Evolutionary conservation across 2,329 filamentous ascomycete species (phyloP).

Genomic region (Fusarium metavorans): DNA sequence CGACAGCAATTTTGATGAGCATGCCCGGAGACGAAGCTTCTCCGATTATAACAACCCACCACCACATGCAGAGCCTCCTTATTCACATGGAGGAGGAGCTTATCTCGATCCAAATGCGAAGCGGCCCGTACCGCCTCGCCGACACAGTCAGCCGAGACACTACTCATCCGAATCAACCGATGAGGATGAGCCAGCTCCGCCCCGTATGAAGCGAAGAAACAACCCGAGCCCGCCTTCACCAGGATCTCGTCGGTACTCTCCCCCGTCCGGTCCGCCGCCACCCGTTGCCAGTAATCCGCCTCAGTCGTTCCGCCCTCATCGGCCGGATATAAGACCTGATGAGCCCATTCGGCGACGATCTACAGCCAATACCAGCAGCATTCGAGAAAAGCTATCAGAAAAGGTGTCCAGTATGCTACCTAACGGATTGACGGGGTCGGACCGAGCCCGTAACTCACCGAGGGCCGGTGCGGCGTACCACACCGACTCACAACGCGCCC

Average conservation of each 20-base stretch:
- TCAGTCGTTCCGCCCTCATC: conserved; percentile 48
- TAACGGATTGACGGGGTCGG: conserved; percentile 46
- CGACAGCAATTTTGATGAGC: conserved; percentile 55
- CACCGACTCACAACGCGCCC: conserved; percentile 46
- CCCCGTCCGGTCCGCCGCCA: conserved; percentile 45
- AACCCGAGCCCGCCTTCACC: conserved; percentile 44
- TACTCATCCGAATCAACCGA: conserved; percentile 57
- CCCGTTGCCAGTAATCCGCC: conserved; percentile 42
- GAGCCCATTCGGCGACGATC: conserved; percentile 51
- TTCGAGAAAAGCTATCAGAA: conserved; percentile 59
- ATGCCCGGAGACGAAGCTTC: conserved; percentile 62
- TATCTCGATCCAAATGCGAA: conserved; percentile 52
- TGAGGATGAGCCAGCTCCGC: conserved; percentile 49
- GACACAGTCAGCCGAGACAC: conserved; percentile 64
- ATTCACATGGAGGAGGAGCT: conserved; percentile 41
- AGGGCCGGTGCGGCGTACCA: conserved; percentile 50
- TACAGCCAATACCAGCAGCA: conserved; percentile 53
- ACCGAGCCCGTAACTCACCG: conserved; percentile 53
- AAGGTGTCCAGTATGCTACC: conserved; percentile 59
- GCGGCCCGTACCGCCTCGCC: conserved; percentile 51
- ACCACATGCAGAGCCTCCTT: conserved; percentile 47
- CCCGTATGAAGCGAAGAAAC: conserved; percentile 44
- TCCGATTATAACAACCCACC: conserved; percentile 61
- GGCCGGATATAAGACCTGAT: conserved; percentile 51
- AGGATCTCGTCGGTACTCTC: conserved; percentile 50